Conservation (phyloP, 371 early-diverging fungal genomes). For the Amoeboaphelidium protococcarum region DNA sequence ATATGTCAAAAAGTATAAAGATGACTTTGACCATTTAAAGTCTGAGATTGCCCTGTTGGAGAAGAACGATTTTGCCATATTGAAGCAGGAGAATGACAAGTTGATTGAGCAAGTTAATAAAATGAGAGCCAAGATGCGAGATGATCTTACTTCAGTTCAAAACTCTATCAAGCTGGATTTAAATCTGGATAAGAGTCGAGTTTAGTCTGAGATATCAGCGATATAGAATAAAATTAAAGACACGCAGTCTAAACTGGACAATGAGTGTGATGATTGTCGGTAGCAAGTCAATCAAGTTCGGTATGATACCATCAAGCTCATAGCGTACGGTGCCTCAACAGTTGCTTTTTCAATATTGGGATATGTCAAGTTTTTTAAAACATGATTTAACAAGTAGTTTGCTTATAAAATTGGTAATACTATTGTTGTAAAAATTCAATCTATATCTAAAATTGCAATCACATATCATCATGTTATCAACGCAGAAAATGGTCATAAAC, state of each 20-base stretch:
- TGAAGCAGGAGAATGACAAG: background rate
- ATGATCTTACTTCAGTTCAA: background rate
- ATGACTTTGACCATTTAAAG: background rate
- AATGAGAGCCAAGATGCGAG: background rate
- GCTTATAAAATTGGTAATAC: background rate
- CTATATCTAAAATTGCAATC: background rate
- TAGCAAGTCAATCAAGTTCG: background rate
- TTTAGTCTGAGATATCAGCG: background rate
- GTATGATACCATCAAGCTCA: background rate
- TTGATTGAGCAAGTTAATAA: background rate
- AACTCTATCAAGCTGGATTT: background rate
- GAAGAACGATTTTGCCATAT: background rate
- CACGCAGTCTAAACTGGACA: background rate
- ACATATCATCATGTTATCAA: background rate
- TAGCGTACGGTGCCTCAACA: background rate
- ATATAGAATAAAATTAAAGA: background rate
- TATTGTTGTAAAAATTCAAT: background rate
- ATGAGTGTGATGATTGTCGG: background rate
- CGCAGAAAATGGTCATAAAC: background rate
- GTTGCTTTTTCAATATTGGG: background rate
- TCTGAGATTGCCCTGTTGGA: background rate
- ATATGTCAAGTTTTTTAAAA: no score
- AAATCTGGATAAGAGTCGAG: background rate
- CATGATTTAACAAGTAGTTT: no score
- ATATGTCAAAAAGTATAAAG: no score